A percentile compares a stretch with the other conserved stretches of the same genome.
These are phyloP conservation scores for Irpex sp. DNA, from an alignment of 1,284 basidiomycete species.

Conservation along the genomic window DNA sequence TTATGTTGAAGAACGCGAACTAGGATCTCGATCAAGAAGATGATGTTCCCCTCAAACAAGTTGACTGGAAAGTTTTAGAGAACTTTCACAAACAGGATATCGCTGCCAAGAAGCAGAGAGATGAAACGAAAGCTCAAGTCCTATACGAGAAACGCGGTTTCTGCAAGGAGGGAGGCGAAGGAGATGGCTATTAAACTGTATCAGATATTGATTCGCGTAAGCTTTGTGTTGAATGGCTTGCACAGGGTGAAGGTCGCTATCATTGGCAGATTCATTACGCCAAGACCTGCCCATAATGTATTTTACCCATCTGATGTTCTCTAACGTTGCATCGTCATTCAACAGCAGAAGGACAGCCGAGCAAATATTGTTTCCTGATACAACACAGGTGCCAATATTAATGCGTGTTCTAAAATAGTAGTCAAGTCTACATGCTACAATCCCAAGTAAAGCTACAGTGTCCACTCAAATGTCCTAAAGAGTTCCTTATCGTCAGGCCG, in stretches of 20 bases:
- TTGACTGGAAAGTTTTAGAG: constrained; percentile 69
- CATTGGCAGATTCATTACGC: constrained; percentile 39
- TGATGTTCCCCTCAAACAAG: constrained; percentile 75
- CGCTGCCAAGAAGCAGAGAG: constrained; percentile 63
- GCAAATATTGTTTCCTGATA: too few relatives aligned
- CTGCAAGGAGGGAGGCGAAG: constrained; percentile 86
- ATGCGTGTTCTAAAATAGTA: background rate
- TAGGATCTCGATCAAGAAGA: constrained; percentile 95
- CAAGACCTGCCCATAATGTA: constrained; percentile 11
- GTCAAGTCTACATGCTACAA: background rate
- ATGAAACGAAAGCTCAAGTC: constrained; percentile 72
- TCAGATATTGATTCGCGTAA: background rate
- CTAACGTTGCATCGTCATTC: background rate
- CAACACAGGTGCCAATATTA: background rate
- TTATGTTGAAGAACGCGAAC: constrained; percentile 4
- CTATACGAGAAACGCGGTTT: constrained; percentile 79
- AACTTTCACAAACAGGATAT: constrained; percentile 72
- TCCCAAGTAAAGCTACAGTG: background rate
- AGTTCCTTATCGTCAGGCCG: background rate
- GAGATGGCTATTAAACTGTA: constrained; percentile 73
- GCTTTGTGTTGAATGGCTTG: background rate
- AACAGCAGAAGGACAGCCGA: background rate
- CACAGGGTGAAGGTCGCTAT: constrained; percentile 15
- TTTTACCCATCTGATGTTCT: background rate
- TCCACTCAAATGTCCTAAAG: background rate